Base-by-base conservation (phyloP, 352 stramenopile species). In the Synura sp. region DNA sequence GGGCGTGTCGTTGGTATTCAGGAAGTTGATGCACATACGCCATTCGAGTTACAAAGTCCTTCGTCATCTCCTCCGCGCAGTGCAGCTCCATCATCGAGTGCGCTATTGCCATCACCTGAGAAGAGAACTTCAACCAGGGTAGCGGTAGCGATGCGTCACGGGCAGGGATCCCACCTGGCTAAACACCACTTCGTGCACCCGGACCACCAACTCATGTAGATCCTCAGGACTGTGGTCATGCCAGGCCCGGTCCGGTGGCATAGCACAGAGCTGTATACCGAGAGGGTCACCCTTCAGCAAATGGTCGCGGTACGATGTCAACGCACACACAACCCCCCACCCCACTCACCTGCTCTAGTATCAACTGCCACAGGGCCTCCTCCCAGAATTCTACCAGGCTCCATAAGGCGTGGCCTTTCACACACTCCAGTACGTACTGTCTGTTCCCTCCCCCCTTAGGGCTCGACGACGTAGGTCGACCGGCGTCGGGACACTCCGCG, bases 41-140 rank as follows among this genome's bases (percentile, higher is more conserved):
- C 67, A 76, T 76, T 3, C 67, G 34, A 76, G 55, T 59, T 4
- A 76, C 15, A 38, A 76, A 76, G 14, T 76, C 67, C n/a, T 38
- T 9, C 4, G 35, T 35, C 14, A 36, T 25, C n/a, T 35, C 2
- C 35, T 76, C 1, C 25, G 2, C 4, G 27, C 67, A 76, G 19
- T 38, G 35, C 27, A 76, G 59, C 38, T 76, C 67, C 34, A 76
- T 27, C 67, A 76, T 76, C 1, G 35, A 59, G 27, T 76, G 67
- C 25, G 29, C 41, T 4, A 76, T 59, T 12, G 67, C 67, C 67
- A 76, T 76, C 12, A 76, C 67, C 59, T 76, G 67, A 35, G n/a
- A n/a, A n/a, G n/a, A n/a, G n/a, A n/a, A n/a, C n/a, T n/a, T n/a
- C n/a, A n/a, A n/a, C n/a, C n/a, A n/a, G n/a, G n/a, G n/a, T n/a